Base-by-base conservation (phyloP, 345 rosid genomes). In the Firmiana major region DNA sequence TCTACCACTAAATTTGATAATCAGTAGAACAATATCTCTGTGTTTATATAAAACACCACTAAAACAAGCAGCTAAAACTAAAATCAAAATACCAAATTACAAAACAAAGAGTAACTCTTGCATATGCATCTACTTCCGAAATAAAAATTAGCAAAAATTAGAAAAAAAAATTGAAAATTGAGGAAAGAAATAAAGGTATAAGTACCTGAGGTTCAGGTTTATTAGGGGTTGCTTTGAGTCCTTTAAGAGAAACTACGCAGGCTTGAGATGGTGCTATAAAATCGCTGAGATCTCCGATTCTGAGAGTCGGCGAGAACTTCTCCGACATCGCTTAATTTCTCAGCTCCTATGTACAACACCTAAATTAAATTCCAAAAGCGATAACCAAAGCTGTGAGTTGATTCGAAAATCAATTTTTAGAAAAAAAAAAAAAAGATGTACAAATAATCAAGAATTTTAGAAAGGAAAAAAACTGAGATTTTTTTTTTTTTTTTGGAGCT, bases 231-330 rank as follows among this genome's bases (percentile, higher is more conserved):
- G 94, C 74, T 79, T 90, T 91, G 54, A 85, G 45, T 7, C 87
- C 91, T 72, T 91, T 90, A 54, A 90, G 84, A 40, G 97, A 92
- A 67, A 92, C 85, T 3, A 92, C 90, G 75, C 94, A 96, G 15
- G 90, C 93, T 81, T 93, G 98, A 64, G 98, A 92, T 16, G 97
- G 98, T n/a, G 94, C 97, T 4, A 93, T 96, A 86, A 91, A 96
- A 79, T 95, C 99, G 80, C 82, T 95, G 79, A 95, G 98, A 89
- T 96, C 99, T 77, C 97, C 98, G 19, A 91, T 81, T 69, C 99
- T 85, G 55, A 95, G 84, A 40, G 94, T 80, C 76, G 99, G 91
- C 42, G 98, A 93, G 81, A 95, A 92, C 83, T 87, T 96, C 77
- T 91, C 94, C 78, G 97, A 90, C 99, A 93, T 93, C 75, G 31